A percentile compares a stretch with the other conserved stretches of the same genome.
Conservation (phyloP, 768 basidiomycete genomes). For the Daedalea quercina region DNA sequence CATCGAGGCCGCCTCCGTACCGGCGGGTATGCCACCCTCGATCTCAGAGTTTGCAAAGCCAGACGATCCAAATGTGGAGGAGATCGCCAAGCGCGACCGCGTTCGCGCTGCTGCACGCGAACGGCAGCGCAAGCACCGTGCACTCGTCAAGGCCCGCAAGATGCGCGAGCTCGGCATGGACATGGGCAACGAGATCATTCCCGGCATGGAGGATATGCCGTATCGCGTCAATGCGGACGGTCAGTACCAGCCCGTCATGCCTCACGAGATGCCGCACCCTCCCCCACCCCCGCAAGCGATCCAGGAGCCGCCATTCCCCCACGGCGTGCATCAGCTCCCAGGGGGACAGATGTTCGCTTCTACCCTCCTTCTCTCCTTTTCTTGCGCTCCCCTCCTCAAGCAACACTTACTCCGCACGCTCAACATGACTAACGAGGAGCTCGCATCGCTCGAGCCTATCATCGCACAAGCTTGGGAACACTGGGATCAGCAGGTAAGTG, state of each 20-base stretch:
- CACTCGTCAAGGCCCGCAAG: conserved; percentile 71
- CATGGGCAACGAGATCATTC: conserved; percentile 69
- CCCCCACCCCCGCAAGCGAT: conserved; percentile 23
- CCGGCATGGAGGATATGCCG: conserved; percentile 59
- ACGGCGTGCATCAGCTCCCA: conserved; percentile 32
- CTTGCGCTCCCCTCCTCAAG: conserved; percentile 67
- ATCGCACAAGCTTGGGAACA: conserved; percentile 84
- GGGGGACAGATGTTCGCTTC: conserved; percentile 79
- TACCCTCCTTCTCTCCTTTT: conserved; percentile 68
- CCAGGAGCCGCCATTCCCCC: conserved; percentile 60
- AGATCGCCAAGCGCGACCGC: conserved; percentile 58
- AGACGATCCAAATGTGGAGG: conserved; percentile 45
- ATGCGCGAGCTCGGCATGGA: conserved; percentile 78
- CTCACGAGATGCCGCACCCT: conserved; percentile 26
- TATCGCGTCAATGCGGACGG: conserved; percentile 48
- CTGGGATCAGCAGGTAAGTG: conserved; percentile 72
- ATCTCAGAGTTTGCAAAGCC: conserved; percentile 12
- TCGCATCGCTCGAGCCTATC: conserved; percentile 70
- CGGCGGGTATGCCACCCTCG: conserved; percentile 9
- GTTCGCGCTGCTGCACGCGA: conserved; percentile 74
- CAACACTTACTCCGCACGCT: conserved; percentile 67
- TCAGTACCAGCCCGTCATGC: conserved; percentile 29
- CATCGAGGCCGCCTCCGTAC: conserved; percentile 4
- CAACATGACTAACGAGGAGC: conserved; percentile 72
- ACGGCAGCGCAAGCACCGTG: conserved; percentile 77